Percentiles rank a stretch among this genome's conserved stretches.
phyloP scores from a whole-genome alignment of 306 rosid species.

The Cucumis hystrix region DNA sequence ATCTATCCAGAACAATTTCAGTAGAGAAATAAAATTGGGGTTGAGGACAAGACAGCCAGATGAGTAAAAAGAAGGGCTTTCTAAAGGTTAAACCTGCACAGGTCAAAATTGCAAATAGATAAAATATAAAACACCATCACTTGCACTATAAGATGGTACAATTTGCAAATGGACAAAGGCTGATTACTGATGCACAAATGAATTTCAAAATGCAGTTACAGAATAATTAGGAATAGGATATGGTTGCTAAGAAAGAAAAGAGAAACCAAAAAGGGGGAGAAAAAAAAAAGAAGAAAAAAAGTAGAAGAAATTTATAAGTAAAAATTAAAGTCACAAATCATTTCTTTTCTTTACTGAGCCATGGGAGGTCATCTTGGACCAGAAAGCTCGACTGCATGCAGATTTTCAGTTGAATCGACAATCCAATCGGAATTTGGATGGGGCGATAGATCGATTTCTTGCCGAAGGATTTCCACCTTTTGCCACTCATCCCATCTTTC shows the following conservation, averaged over 20 bases:
- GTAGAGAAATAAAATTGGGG: neutral
- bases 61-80: neutral
- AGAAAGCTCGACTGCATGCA: slow-evolving; percentile 91
- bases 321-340: slow-evolving; percentile 32
- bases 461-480: slow-evolving; percentile 84
- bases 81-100: neutral
- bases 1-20: no score
- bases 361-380: slow-evolving; percentile 86
- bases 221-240: slow-evolving; percentile 25
- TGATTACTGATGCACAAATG: slow-evolving; percentile 72
- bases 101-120: neutral
- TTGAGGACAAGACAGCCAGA: neutral
- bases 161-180: slow-evolving; percentile 45
- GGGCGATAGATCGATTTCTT: slow-evolving; percentile 80
- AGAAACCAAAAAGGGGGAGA: neutral
- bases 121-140: neutral
- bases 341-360: slow-evolving; percentile 19
- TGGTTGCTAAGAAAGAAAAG: slow-evolving; percentile 10
- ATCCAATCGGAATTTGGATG: slow-evolving; percentile 92
- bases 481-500: slow-evolving; percentile 99
- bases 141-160: slow-evolving; percentile 29
- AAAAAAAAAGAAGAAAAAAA: neutral
- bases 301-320: slow-evolving; percentile 28
- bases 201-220: slow-evolving; percentile 48
- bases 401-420: slow-evolving; percentile 86